Percentiles rank a stretch among this genome's conserved stretches.
These are phyloP conservation scores for Henckelia pumila DNA, from an alignment of 257 asterid genomes.

Conservation along the genomic window DNA sequence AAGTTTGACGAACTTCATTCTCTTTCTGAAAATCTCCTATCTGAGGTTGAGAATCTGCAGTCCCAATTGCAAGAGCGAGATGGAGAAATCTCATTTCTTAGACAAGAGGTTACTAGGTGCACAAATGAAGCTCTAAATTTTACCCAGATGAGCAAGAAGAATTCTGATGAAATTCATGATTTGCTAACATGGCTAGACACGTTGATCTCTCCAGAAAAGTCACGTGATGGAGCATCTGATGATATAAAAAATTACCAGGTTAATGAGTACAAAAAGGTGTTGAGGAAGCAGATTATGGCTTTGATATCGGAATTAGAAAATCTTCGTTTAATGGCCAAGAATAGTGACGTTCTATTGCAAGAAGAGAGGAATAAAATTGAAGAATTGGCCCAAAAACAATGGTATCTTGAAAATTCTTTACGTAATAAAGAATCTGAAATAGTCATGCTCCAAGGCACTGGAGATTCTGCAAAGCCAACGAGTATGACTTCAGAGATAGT, in stretches of 20 bases:
- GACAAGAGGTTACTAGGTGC: conserved; percentile 98
- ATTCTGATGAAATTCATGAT: conserved; percentile 65
- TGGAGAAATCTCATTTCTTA: conserved; percentile 86
- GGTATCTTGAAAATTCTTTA: conserved; percentile 58
- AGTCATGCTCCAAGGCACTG: conserved; percentile 54
- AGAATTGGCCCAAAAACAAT: conserved; percentile 58
- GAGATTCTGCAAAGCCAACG: conserved; percentile 53
- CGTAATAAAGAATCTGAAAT: conserved; percentile 72
- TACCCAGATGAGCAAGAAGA: conserved; percentile 62
- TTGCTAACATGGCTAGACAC: conserved; percentile 67
- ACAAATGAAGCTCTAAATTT: conserved; percentile 77
- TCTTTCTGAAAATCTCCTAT: conserved; percentile 75
- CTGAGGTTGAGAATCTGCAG: conserved; percentile 97
- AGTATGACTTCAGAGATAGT: conserved; percentile 67
- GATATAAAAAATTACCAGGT: conserved; percentile 38
- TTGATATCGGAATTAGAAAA: conserved; percentile 78
- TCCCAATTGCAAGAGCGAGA: conserved; percentile 87
- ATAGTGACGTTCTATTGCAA: conserved; percentile 55
- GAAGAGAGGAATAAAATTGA: conserved; percentile 72
- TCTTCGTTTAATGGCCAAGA: conserved; percentile 59
- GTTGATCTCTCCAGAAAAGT: conserved; percentile 50
- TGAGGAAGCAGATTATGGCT: conserved; percentile 61
- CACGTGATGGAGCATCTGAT: conserved; percentile 41
- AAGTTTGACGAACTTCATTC: conserved; percentile 91
- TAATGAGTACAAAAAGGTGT: conserved; percentile 46